phyloP scores from a whole-genome alignment of 164 flowering plant species.

The Hamamelis virginiana region DNA sequence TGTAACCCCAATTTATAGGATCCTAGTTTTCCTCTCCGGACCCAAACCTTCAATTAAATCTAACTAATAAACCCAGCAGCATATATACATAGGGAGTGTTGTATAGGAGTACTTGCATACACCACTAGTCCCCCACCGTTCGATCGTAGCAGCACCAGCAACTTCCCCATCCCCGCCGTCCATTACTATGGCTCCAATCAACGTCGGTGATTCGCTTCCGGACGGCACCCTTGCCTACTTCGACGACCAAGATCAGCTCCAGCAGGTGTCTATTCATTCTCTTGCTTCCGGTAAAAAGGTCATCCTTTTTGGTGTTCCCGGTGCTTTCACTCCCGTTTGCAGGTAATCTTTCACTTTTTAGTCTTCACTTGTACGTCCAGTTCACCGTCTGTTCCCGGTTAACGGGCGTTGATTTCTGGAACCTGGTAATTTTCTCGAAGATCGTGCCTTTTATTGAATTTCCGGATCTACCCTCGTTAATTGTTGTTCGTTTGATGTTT shows the following conservation, averaged over 20 bases:
- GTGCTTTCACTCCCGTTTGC: constrained; percentile 96
- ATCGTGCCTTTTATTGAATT: no score
- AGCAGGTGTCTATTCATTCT: constrained; percentile 60
- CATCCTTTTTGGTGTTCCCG: constrained; percentile 85
- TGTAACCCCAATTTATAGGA: no score
- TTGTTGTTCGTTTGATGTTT: not conserved
- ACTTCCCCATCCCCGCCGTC: not conserved
- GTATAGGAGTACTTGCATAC: not conserved
- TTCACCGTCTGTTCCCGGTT: not conserved
- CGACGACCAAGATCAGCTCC: constrained; percentile 60
- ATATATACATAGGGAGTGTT: not conserved
- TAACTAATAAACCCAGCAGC: not conserved
- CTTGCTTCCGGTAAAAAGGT: constrained; percentile 86
- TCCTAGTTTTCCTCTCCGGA: no score
- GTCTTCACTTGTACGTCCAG: not conserved
- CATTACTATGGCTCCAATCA: constrained; percentile 64
- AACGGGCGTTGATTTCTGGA: not conserved
- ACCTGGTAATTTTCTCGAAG: no score
- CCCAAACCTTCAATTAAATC: constrained; percentile 3
- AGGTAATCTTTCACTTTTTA: constrained; percentile 40
- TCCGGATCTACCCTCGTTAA: no score
- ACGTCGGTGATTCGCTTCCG: constrained; percentile 69
- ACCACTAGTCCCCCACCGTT: not conserved
- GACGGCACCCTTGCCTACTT: constrained; percentile 71
- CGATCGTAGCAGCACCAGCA: not conserved